Evolutionary conservation across 73 alveolate genomes (phyloP).

Genomic region (Paramecium octaurelia): DNA sequence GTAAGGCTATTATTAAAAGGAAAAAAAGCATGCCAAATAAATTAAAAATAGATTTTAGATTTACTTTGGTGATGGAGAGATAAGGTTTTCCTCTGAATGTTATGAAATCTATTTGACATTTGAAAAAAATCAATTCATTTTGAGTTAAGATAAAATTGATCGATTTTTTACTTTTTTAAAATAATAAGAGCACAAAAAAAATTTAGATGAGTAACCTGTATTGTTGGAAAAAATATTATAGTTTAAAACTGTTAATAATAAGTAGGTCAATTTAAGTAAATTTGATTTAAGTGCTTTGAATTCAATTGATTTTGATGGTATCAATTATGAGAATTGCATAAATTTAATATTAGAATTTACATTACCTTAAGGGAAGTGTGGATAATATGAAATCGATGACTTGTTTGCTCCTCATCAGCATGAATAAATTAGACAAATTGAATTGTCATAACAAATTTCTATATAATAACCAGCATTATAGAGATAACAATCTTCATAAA

Average conservation of each 20-base stretch:
- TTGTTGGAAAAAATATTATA: not conserved
- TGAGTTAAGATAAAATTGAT: not conserved
- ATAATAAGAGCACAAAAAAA: not conserved
- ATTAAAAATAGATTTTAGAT: not conserved
- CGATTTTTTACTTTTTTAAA: not conserved
- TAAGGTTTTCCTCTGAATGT: not conserved
- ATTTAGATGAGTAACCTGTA: not conserved
- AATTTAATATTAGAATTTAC: not conserved
- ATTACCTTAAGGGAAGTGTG: not conserved
- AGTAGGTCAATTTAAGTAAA: not conserved
- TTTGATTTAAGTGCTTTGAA: not conserved
- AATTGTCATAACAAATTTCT: not conserved
- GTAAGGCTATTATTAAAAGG: not conserved
- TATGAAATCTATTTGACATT: not conserved
- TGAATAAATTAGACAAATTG: not conserved
- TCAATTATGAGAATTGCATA: not conserved
- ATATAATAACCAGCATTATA: not conserved
- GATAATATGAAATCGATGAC: slow-evolving; percentile 24
- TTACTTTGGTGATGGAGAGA: not conserved
- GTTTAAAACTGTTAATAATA: not conserved
- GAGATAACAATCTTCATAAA: not conserved
- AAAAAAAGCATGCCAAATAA: not conserved
- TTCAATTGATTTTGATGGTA: not conserved
- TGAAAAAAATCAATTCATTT: not conserved
- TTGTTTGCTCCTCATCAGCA: slow-evolving; percentile 40